Evolutionary conservation across 176 grass and related monocot genomes (phyloP), one percentile per base, ranked within the genome.

Genomic region (Cymbopogon citratus): DNA sequence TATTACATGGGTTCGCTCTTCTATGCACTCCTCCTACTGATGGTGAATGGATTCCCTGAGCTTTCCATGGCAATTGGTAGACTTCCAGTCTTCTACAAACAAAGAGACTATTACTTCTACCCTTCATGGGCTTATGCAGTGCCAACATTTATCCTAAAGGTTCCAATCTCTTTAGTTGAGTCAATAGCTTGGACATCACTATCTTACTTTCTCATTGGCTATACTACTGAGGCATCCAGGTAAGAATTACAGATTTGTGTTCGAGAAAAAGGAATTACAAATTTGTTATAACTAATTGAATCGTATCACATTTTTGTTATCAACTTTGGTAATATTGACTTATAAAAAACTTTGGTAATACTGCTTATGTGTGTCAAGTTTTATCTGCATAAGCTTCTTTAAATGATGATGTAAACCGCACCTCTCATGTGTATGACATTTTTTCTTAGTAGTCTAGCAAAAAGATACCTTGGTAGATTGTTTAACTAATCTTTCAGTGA

Each of bases 91-190:
- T 97, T 97, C 39, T 97, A 89, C 81, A 94, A 89, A 73, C 94
- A 97, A 73, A 88, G 92, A 73, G 85, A 97, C 38, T 57, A 87
- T 38, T 87, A 87, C 80, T 92, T 97, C 81, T 97, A 92, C 80
- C 94, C 94, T 21, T 83, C 90, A 38, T 97, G 94, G 94, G 87
- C 94, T 77, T 97, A 94, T 87, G 69, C 92, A 75, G 83, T 97
- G 70, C 90, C 94, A 66, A 64, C 85, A 71, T 85, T 83, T 59
- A 79, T 94, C 11, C 64, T 97, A 45, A 94, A 94, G 75, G 69
- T 97, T 69, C 94, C 92, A 29, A 7, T 91, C 48, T 97, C 94
- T 66, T 85, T 97, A 67, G 19, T 89, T 54, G 90, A 90, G 69
- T 90, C 92, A 36, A 49, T 92, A 36, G 74, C 86, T 45, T 97